Evolutionary conservation across 2,329 filamentous ascomycete species (phyloP), one percentile per base, ranked within the genome.

Genomic region (Juglanconis oblonga): DNA sequence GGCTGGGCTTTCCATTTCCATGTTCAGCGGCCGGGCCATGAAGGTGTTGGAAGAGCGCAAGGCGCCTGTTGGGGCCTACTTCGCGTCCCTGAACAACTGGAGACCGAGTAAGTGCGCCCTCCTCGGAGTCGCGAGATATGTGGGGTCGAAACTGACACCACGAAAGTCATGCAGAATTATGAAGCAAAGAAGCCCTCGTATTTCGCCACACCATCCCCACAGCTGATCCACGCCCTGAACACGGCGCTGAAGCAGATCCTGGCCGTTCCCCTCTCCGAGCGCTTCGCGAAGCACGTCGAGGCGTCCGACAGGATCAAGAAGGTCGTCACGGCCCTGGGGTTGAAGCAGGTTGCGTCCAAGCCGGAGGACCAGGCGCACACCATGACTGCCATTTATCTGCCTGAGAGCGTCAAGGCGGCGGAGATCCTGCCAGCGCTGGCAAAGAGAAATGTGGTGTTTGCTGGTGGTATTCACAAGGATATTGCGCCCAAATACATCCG

Each of bases 1-100:
- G 3, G 95, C 95, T 36, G 95, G 95, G 66, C 82, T 99, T 64
- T 96, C 90, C 69, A 97, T 99, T 71, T 86, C 95, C 66, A 96
- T 97, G 88, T 91, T 91, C 70, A 97, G 93, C 70, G 91, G 89
- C 62, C 87, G 90, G 65, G 94, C 95, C 48, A 90, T 99, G 67
- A 82, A 95, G 70, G 79, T 81, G 10, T 90, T 96, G 76, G 86
- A 94, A 76, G 84, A 81, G 68, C 86, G 95, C 72, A 94, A 94
- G 80, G 88, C 87, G 10, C 89, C 89, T 11, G 91, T 93, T 1
- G 83, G 87, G 24, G 90, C 92, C 29, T 99, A 98, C 83, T 99
- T 97, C 76, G 93, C 91, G 58, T 96, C 91, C 11, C 91, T 97
- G 82, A 93, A 92, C 82, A 98, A 98, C 78, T 99, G 95, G 95